Percentiles rank a stretch among this genome's conserved stretches.
phyloP scores from a whole-genome alignment of 2,329 filamentous ascomycete genomes.

The Colletotrichum sublineola region DNA sequence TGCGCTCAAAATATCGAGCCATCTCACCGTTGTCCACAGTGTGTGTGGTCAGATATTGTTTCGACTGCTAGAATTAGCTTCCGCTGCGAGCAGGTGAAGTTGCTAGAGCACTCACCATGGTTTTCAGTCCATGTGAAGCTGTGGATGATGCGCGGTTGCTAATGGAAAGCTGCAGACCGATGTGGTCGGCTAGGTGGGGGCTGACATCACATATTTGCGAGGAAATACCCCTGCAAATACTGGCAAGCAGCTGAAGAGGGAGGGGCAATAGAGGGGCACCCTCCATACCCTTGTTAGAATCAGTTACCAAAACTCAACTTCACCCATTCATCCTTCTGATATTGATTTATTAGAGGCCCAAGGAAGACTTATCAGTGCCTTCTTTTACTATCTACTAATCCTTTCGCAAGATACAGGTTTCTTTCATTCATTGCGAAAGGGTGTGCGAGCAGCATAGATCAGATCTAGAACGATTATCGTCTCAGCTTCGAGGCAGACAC shows the following conservation, averaged over 20 bases:
- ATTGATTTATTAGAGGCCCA: background rate
- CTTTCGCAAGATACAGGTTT: background rate
- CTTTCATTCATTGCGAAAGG: background rate
- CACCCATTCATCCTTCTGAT: background rate
- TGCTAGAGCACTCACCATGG: conserved; percentile 52
- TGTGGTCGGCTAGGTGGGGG: conserved; percentile 37
- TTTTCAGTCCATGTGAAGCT: conserved; percentile 53
- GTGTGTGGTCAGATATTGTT: conserved; percentile 96
- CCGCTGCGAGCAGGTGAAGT: too few relatives aligned
- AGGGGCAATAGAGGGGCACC: conserved; percentile 39
- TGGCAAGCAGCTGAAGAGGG: conserved; percentile 2
- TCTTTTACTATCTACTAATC: background rate
- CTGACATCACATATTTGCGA: conserved; percentile 41
- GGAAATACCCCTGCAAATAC: conserved; percentile 28
- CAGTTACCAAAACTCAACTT: background rate
- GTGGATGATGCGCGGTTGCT: conserved; percentile 44
- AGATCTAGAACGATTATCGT: background rate
- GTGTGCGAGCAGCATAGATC: background rate
- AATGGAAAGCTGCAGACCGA: conserved; percentile 31
- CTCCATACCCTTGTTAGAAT: background rate
- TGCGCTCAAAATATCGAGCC: conserved; percentile 15
- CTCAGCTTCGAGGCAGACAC: background rate
- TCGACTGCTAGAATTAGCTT: conserved; percentile 75
- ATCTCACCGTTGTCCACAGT: conserved; percentile 85
- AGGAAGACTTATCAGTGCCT: background rate